Percentiles rank a stretch among this genome's conserved stretches.
Evolutionary conservation across 345 rosid species (phyloP).

Genomic region (Gossypium turneri): DNA sequence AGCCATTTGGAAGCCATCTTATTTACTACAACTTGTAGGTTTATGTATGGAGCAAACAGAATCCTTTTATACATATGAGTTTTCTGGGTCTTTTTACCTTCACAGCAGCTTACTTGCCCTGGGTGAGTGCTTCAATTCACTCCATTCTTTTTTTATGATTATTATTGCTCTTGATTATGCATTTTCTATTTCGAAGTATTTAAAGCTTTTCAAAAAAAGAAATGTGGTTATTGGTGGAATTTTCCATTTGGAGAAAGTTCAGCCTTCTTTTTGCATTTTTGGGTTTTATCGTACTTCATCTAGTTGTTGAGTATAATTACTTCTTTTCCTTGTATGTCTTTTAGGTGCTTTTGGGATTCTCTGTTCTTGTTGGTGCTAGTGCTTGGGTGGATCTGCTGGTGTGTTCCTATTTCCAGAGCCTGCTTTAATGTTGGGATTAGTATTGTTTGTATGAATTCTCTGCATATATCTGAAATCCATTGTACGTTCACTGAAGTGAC

Average conservation of each 20-base stretch:
- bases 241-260: neutral
- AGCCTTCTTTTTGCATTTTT: neutral
- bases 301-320: neutral
- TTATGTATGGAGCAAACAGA: constrained; percentile 98
- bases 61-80: constrained; percentile 97
- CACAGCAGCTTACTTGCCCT: constrained; percentile 91
- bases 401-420: constrained; percentile 13
- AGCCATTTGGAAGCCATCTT: neutral
- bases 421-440: constrained; percentile 1
- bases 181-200: neutral
- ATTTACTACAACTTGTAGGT: constrained; percentile 40
- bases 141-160: neutral
- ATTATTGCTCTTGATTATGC: neutral
- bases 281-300: neutral
- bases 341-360: constrained; percentile 85
- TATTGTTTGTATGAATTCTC: neutral
- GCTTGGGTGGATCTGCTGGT: constrained; percentile 99
- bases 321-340: constrained; percentile 18
- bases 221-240: neutral
- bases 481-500: neutral
- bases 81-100: constrained; percentile 94
- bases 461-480: neutral
- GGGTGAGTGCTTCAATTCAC: constrained; percentile 56
- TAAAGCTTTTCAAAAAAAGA: neutral
- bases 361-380: constrained; percentile 77